phyloP scores from a whole-genome alignment of 108 stramenopile genomes.

The Fistulifera pelliculosa region DNA sequence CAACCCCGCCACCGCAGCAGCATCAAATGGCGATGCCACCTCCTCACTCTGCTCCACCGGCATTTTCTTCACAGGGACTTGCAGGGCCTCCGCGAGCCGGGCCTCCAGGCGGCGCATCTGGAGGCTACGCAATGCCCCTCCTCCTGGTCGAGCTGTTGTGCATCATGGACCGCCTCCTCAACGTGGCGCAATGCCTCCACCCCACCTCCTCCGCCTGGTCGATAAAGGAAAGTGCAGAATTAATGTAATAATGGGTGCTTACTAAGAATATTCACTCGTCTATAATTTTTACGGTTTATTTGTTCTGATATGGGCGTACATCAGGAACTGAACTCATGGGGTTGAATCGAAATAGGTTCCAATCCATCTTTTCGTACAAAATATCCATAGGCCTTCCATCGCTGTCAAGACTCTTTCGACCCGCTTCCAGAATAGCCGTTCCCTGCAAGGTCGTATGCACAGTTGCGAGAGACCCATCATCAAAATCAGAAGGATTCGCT shows the following conservation, averaged over 20 bases:
- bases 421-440: slow-evolving; percentile 97
- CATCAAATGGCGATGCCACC: slow-evolving; percentile 1
- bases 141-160: slow-evolving; percentile 1
- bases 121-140: slow-evolving; percentile 6
- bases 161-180: slow-evolving; percentile 6
- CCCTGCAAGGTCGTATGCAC: slow-evolving; percentile 92
- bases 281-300: no score
- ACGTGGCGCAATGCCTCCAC: slow-evolving; percentile 14
- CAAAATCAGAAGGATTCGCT: slow-evolving; percentile 58
- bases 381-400: slow-evolving; percentile 87
- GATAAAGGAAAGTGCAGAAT: no score
- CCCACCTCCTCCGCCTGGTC: slow-evolving; percentile 15
- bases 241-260: no score
- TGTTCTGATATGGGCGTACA: no score
- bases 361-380: slow-evolving; percentile 50
- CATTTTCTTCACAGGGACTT: slow-evolving; percentile 8
- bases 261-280: no score
- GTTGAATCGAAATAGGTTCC: slow-evolving; percentile 46
- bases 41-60: neutral
- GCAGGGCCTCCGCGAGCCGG: slow-evolving; percentile 38
- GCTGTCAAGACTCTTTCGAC: slow-evolving; percentile 80
- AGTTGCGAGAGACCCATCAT: slow-evolving; percentile 89
- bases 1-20: slow-evolving; percentile 12
- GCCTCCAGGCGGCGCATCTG: slow-evolving; percentile 15
- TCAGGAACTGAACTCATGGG: slow-evolving; percentile 34